Evolutionary conservation across 2,329 filamentous ascomycete species (phyloP).

Genomic region (Stagonosporopsis vannaccii): DNA sequence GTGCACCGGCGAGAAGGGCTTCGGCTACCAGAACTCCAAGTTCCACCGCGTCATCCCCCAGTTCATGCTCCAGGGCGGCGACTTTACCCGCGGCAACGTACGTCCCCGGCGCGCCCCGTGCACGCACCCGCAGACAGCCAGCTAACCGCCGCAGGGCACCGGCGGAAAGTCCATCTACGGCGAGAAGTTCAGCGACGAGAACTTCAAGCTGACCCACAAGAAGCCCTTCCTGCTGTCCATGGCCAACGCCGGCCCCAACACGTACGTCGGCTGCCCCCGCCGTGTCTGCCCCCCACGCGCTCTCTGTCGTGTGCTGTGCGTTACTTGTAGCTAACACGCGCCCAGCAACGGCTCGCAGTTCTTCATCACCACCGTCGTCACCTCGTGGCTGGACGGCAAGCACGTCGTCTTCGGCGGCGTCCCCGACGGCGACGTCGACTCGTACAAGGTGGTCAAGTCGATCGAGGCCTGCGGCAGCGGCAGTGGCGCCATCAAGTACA

Average conservation of each 20-base stretch:
- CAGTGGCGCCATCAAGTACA: constrained; percentile 61
- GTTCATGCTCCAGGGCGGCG: constrained; percentile 96
- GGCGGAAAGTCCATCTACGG: constrained; percentile 95
- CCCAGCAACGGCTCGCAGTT: constrained; percentile 73
- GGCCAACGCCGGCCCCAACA: constrained; percentile 96
- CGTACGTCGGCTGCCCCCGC: constrained; percentile 57
- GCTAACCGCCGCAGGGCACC: constrained; percentile 69
- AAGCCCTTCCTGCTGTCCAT: constrained; percentile 85
- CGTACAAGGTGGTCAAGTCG: constrained; percentile 63
- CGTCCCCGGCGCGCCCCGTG: too few relatives aligned
- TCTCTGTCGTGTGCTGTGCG: too few relatives aligned
- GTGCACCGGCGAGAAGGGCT: constrained; percentile 80
- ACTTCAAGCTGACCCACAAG: constrained; percentile 80
- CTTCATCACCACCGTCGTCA: constrained; percentile 74
- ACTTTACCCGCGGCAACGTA: constrained; percentile 93
- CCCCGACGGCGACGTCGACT: constrained; percentile 58
- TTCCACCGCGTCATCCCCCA: constrained; percentile 94
- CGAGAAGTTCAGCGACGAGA: constrained; percentile 93
- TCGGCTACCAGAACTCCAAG: constrained; percentile 80
- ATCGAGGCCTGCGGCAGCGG: constrained; percentile 66
- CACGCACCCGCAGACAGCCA: too few relatives aligned
- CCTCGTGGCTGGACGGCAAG: constrained; percentile 75
- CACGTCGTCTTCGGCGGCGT: constrained; percentile 89
- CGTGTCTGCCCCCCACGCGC: not conserved
- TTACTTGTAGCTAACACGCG: constrained; percentile 17